Evolutionary conservation across 176 grass and related monocot genomes (phyloP).

Genomic region (Triticum dicoccoides): DNA sequence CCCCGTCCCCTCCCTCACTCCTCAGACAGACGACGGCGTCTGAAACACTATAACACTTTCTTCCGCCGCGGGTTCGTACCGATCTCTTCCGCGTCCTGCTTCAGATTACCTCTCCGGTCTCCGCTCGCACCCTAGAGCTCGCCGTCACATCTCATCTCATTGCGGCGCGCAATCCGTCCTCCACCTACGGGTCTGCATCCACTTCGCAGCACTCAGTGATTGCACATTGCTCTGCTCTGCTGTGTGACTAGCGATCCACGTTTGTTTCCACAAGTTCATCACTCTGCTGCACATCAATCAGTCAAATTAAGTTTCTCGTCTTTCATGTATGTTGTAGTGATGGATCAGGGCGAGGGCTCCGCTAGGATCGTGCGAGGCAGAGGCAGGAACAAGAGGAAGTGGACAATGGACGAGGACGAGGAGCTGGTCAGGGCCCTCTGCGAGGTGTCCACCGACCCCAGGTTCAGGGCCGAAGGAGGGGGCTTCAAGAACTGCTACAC

Average conservation of each 20-base stretch:
- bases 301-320: too few species aligned
- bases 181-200: not conserved
- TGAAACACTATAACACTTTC: not conserved
- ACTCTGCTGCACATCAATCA: not conserved
- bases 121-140: not conserved
- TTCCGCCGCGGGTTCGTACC: not conserved
- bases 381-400: conserved; percentile 53
- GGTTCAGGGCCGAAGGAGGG: conserved; percentile 45
- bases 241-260: not conserved
- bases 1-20: not conserved
- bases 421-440: conserved; percentile 46
- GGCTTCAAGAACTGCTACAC: conserved; percentile 52
- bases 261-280: not conserved
- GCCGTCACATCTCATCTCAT: not conserved
- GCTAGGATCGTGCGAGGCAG: conserved; percentile 25
- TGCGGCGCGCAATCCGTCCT: not conserved
- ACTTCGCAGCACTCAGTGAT: not conserved
- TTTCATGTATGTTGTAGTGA: conserved; percentile 11
- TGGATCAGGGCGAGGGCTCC: conserved; percentile 4
- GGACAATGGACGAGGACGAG: conserved; percentile 37
- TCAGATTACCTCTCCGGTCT: not conserved
- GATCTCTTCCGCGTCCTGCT: too few species aligned
- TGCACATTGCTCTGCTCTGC: not conserved
- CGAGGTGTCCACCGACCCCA: conserved; percentile 41
- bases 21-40: not conserved